Conservation (phyloP, 768 basidiomycete genomes). For the Naganishia vaughanmartiniae region DNA sequence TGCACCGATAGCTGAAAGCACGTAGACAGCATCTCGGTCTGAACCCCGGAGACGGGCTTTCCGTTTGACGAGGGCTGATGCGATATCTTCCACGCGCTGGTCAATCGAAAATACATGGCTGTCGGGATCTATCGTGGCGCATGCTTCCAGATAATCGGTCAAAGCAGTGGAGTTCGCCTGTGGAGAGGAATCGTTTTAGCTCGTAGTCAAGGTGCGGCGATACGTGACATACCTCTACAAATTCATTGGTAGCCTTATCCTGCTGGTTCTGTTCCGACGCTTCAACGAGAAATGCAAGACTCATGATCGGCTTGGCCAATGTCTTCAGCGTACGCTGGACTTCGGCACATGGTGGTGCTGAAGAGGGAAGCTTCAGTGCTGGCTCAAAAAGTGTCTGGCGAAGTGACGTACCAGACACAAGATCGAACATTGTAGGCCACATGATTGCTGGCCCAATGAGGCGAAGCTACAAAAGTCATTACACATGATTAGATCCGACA, state of each 20-base stretch:
- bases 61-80: conserved; percentile 6
- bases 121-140: not conserved
- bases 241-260: conserved; percentile 6
- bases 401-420: not conserved
- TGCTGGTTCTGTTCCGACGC: conserved; percentile 19
- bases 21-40: conserved; percentile 2
- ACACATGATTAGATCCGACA: not conserved
- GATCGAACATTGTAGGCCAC: conserved; percentile 24
- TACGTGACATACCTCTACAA: not conserved
- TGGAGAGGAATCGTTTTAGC: not conserved
- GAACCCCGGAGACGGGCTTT: not conserved
- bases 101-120: conserved; percentile 6
- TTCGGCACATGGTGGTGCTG: conserved; percentile 6
- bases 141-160: conserved; percentile 12
- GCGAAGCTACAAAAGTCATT: conserved; percentile 8
- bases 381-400: not conserved
- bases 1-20: conserved; percentile 5
- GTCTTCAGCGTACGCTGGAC: conserved; percentile 22
- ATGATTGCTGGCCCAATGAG: conserved; percentile 30
- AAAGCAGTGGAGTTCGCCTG: conserved; percentile 15
- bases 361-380: not conserved
- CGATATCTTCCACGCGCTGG: conserved; percentile 16
- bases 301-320: conserved; percentile 28
- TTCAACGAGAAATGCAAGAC: conserved; percentile 26
- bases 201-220: not conserved